Percentiles rank a stretch among this genome's conserved stretches.
These are phyloP conservation scores for Erythrophleum fordii DNA, from an alignment of 306 rosid genomes.

Conservation along the genomic window DNA sequence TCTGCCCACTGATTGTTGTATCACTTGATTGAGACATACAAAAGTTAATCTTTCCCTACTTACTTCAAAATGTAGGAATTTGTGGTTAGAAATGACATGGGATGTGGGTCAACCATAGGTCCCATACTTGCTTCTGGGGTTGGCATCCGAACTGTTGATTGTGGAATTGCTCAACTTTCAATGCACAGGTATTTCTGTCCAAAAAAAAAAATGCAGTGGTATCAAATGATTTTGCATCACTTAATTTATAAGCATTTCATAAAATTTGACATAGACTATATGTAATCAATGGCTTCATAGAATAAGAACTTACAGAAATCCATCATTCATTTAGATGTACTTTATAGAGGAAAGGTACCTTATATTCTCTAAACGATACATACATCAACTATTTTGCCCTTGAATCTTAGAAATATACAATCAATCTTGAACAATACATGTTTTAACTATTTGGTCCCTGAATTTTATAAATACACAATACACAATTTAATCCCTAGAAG, in stretches of 20 bases:
- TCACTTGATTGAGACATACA: background rate
- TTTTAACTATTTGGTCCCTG: background rate
- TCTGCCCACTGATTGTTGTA: slow-evolving; percentile 7
- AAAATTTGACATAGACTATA: background rate
- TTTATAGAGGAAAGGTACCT: background rate
- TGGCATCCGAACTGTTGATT: slow-evolving; percentile 94
- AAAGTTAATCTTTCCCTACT: background rate
- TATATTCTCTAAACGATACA: background rate
- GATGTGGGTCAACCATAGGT: slow-evolving; percentile 98
- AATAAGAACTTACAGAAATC: background rate
- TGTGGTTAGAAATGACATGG: slow-evolving; percentile 97
- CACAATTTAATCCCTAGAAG: background rate
- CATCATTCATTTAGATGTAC: background rate
- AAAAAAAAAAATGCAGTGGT: slow-evolving; percentile 76
- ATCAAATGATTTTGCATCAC: slow-evolving; percentile 33
- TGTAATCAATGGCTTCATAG: slow-evolving; percentile 5
- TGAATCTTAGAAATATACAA: background rate
- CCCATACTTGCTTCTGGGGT: slow-evolving; percentile 97
- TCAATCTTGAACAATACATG: background rate
- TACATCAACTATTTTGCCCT: too few relatives aligned
- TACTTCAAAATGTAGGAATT: slow-evolving; percentile 64
- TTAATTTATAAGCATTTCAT: background rate
- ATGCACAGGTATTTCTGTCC: slow-evolving; percentile 79
- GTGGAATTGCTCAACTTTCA: slow-evolving; percentile 97
- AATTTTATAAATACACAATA: background rate